These are phyloP conservation scores for Osmozyma mogii DNA, from an alignment of 805 yeast species.

Conservation along the genomic window DNA sequence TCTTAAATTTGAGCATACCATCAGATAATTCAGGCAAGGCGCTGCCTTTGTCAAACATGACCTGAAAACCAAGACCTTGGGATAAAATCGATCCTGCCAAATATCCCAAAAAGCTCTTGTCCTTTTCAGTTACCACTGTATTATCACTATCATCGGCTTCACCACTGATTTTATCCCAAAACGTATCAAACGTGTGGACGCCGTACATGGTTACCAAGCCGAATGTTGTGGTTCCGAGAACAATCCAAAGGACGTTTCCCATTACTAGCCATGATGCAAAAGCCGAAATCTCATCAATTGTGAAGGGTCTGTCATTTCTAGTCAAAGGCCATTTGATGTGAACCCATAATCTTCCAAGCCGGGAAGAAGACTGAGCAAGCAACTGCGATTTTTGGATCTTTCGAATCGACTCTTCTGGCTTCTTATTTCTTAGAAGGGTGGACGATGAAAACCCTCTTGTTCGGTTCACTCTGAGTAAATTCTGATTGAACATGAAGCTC, in stretches of 20 bases:
- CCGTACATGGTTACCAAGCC: slow-evolving; percentile 40
- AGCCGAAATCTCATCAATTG: slow-evolving; percentile 46
- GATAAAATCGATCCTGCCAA: slow-evolving; percentile 30
- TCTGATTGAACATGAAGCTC: too few species aligned
- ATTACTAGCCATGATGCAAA: slow-evolving; percentile 49
- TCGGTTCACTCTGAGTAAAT: too few species aligned
- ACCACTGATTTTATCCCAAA: slow-evolving; percentile 14
- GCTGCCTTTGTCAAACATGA: slow-evolving; percentile 31
- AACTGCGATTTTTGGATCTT: slow-evolving; percentile 7
- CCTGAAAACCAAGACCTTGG: slow-evolving; percentile 29
- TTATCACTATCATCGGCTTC: slow-evolving; percentile 19
- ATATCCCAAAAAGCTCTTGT: slow-evolving; percentile 24
- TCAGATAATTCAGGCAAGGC: slow-evolving; percentile 39
- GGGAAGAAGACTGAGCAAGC: slow-evolving; percentile 22
- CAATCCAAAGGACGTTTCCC: slow-evolving; percentile 49
- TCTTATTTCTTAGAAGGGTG: too few species aligned
- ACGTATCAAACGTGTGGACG: slow-evolving; percentile 27
- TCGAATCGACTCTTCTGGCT: too few species aligned
- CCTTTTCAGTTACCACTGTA: slow-evolving; percentile 5
- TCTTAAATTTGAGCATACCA: slow-evolving; percentile 41
- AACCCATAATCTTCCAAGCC: slow-evolving; percentile 24
- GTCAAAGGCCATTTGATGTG: slow-evolving; percentile 43
- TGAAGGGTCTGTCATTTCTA: slow-evolving; percentile 40
- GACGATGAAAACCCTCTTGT: too few species aligned
- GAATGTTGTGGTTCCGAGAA: slow-evolving; percentile 52